These are phyloP conservation scores for Colletotrichum sp. DNA, from an alignment of 2,329 filamentous ascomycete genomes.

Conservation along the genomic window DNA sequence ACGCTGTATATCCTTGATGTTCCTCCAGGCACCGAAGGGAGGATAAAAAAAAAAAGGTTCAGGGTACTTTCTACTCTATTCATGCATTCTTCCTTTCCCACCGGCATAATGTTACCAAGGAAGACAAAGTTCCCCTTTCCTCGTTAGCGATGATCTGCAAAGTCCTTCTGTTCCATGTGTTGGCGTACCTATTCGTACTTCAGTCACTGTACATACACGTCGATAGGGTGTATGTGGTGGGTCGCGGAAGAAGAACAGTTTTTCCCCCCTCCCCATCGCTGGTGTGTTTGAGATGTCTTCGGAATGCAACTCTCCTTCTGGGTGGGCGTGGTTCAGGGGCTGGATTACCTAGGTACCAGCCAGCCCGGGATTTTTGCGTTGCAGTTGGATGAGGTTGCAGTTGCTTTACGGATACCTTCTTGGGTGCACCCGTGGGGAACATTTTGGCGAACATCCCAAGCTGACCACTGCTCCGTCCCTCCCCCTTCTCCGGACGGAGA, in stretches of 20 bases:
- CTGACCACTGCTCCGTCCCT: background rate
- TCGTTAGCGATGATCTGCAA: background rate
- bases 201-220: background rate
- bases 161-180: background rate
- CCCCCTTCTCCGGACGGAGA: background rate
- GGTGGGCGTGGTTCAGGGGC: background rate
- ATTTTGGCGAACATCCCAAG: background rate
- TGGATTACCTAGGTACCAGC: background rate
- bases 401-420: background rate
- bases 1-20: background rate
- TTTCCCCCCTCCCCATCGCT: background rate
- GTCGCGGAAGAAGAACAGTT: background rate
- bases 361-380: background rate
- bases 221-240: background rate
- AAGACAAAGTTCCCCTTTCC: background rate
- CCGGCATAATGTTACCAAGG: background rate
- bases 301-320: background rate
- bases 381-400: background rate
- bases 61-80: background rate
- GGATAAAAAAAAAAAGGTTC: background rate
- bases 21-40: background rate
- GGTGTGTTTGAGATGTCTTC: background rate
- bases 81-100: background rate
- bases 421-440: conserved; percentile 11
- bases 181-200: background rate